Percentiles rank a stretch among this genome's conserved stretches.
Conservation (phyloP, 768 basidiomycete genomes). For the Psilocybe cubensis region DNA sequence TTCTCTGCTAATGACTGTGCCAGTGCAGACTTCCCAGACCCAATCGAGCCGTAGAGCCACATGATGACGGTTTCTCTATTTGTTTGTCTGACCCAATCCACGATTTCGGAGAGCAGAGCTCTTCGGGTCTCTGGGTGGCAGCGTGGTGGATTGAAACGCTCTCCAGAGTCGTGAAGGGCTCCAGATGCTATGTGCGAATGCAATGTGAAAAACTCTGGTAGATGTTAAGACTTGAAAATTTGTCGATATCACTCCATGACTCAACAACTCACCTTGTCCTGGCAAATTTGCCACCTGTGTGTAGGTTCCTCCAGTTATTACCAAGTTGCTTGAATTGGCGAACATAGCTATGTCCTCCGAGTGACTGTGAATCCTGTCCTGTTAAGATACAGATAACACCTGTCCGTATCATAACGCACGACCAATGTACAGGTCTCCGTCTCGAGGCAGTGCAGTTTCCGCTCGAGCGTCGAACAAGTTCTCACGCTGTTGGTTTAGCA, state of each 20-base stretch:
- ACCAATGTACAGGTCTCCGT: too few relatives aligned
- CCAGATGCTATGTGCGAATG: slow-evolving; percentile 8
- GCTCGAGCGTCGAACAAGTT: too few relatives aligned
- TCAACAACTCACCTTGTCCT: background rate
- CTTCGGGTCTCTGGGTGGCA: slow-evolving; percentile 17
- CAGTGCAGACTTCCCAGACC: slow-evolving; percentile 22
- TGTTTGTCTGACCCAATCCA: slow-evolving; percentile 14
- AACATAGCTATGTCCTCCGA: background rate
- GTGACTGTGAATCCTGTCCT: too few relatives aligned
- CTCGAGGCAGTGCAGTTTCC: too few relatives aligned
- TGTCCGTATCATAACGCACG: too few relatives aligned
- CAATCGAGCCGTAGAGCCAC: slow-evolving; percentile 18
- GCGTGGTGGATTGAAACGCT: slow-evolving; percentile 17
- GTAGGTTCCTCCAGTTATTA: slow-evolving; percentile 1
- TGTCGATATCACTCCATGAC: background rate
- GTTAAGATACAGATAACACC: too few relatives aligned
- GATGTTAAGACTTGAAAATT: background rate
- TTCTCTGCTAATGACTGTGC: slow-evolving; percentile 18
- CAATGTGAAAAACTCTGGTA: slow-evolving; percentile 7
- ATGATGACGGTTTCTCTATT: background rate
- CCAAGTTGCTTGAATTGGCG: background rate
- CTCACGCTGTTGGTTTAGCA: too few relatives aligned
- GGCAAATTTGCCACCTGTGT: background rate
- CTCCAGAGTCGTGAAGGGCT: slow-evolving; percentile 16
- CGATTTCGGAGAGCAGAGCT: slow-evolving; percentile 17